Base-by-base conservation (phyloP, 2,329 filamentous ascomycete genomes). In the Fusarium lateritium region DNA sequence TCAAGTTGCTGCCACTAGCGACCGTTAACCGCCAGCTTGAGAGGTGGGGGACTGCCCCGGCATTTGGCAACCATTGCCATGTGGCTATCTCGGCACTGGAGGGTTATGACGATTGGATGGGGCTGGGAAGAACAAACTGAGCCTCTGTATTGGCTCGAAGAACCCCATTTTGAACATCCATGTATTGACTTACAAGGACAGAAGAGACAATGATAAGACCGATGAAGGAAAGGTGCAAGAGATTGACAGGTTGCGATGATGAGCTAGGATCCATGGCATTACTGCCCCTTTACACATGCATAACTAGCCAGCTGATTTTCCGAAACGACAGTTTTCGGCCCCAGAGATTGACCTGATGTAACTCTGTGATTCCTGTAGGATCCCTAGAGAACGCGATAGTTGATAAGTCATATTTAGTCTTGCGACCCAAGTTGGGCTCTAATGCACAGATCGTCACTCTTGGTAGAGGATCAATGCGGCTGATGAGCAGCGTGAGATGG, bases 81-180 rank as follows among this genome's bases (percentile, higher is more conserved):
- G 61, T 66, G 61, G 50, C 56, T 43, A 55, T 56, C 46, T 66
- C 65, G 60, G 56, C 46, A 56, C 24, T 56, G 52, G 28, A 45
- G 36, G 54, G 49, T 46, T 43, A 65, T 56, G 39, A 31, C 39
- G 44, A 56, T 8, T 50, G 33, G 42, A 17, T 24, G 34, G 33
- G 14, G 34, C 28, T 39, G 39, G 44, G 15, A 24, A 45, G 22
- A 17, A 43, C 40, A 42, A 39, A 43, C 14, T 8, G 5, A 15
- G 15, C 15, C 4, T 59, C 36, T 19, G 17, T 19, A 36, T 42
- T 28, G 34, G 21, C 24, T 40, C 46, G 15, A 24, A 11, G 13
- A 43, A 31, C 28, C 28, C 28, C 28, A 31, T 11, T 13, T 13
- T 31, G 28, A 31, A 31, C 28, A 28, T 10, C 15, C 10, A n/a